Evolutionary conservation across 2,329 filamentous ascomycete genomes (phyloP).

Genomic region (Penicillium sp.): DNA sequence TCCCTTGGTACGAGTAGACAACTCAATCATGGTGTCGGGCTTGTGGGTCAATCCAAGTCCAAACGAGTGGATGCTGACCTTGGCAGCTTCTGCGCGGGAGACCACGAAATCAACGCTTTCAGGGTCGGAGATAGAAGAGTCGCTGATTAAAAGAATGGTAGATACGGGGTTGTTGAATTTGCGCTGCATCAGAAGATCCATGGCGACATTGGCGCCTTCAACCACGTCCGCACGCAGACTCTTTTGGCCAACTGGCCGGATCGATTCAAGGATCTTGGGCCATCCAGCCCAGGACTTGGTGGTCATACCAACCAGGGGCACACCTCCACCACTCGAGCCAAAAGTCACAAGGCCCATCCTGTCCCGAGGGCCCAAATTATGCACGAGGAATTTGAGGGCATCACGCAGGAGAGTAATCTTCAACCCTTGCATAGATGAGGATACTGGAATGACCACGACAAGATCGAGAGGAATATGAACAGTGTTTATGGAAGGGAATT

Average conservation of each 20-base stretch:
- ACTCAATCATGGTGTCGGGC: constrained; percentile 96
- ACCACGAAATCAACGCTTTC: constrained; percentile 98
- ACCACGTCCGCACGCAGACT: constrained; percentile 94
- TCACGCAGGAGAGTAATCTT: constrained; percentile 95
- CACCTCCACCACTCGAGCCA: constrained; percentile 87
- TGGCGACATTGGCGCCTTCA: constrained; percentile 94
- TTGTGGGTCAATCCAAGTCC: constrained; percentile 96
- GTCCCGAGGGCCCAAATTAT: constrained; percentile 84
- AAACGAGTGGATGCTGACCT: constrained; percentile 95
- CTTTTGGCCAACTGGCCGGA: constrained; percentile 93
- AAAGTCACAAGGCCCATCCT: constrained; percentile 98
- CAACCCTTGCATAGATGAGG: constrained; percentile 98
- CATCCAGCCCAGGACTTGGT: constrained; percentile 92
- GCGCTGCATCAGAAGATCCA: constrained; percentile 97
- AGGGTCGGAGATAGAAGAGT: constrained; percentile 88
- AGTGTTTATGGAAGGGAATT: constrained; percentile 59
- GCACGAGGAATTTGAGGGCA: constrained; percentile 86
- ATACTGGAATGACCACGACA: constrained; percentile 94
- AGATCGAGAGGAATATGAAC: constrained; percentile 92
- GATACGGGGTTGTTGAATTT: constrained; percentile 94
- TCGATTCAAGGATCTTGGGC: constrained; percentile 79
- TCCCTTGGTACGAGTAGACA: constrained; percentile 92
- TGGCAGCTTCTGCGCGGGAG: constrained; percentile 91
- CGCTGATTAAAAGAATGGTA: constrained; percentile 93
- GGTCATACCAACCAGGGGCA: constrained; percentile 97